phyloP scores from a whole-genome alignment of 805 yeast genomes.

The Wickerhamiella dianesei region DNA sequence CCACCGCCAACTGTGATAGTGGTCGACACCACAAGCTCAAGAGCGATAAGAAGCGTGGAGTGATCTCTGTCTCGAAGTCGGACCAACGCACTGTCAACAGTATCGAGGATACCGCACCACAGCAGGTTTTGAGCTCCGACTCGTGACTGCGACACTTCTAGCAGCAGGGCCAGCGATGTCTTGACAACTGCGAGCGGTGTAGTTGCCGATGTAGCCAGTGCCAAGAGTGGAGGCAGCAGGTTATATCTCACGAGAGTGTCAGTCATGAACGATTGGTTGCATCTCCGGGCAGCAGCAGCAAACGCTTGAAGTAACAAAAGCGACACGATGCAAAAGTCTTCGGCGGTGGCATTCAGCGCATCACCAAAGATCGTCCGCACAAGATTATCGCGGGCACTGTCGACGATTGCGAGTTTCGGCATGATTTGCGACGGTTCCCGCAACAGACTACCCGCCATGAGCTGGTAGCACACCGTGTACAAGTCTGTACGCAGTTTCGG shows the following conservation, averaged over 20 bases:
- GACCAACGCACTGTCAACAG: conserved; percentile 45
- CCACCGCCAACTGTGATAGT: conserved; percentile 66
- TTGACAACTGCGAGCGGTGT: conserved; percentile 43
- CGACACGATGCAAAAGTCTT: conserved; percentile 60
- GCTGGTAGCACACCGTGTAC: conserved; percentile 58
- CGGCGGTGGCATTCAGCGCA: conserved; percentile 58
- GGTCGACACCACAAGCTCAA: conserved; percentile 56
- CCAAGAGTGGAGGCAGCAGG: conserved; percentile 30
- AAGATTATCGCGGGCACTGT: conserved; percentile 45
- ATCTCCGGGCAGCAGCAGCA: conserved; percentile 40
- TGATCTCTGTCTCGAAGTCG: conserved; percentile 59
- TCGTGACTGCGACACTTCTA: conserved; percentile 63
- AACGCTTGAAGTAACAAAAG: conserved; percentile 59
- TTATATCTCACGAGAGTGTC: conserved; percentile 52
- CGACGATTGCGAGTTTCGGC: conserved; percentile 33
- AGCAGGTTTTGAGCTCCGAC: conserved; percentile 64
- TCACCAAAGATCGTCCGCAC: conserved; percentile 61
- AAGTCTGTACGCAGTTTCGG: conserved; percentile 61
- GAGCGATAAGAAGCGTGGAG: conserved; percentile 58
- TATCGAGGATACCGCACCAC: conserved; percentile 57
- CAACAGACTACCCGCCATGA: conserved; percentile 26
- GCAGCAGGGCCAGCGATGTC: conserved; percentile 52
- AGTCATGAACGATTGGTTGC: conserved; percentile 41
- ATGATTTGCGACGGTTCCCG: not conserved
- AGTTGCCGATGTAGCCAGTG: conserved; percentile 18